phyloP scores from a whole-genome alignment of 2,329 filamentous ascomycete genomes.

The Botrytis cinerea region DNA sequence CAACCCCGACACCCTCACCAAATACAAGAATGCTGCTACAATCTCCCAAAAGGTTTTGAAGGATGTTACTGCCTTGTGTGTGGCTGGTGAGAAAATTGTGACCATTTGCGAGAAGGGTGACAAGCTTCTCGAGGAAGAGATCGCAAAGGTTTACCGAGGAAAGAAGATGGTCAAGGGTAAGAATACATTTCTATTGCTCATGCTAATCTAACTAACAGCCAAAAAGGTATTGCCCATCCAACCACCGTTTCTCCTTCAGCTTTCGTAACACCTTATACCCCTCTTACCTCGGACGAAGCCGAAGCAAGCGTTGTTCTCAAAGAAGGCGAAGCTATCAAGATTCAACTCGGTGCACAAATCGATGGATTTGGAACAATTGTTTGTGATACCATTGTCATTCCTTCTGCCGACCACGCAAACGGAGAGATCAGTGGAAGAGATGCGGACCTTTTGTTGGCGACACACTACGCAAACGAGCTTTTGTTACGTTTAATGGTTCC shows the following conservation, averaged over 20 bases:
- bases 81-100: conserved; percentile 88
- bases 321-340: conserved; percentile 87
- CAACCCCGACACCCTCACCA: conserved; percentile 94
- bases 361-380: conserved; percentile 96
- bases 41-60: conserved; percentile 96
- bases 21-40: conserved; percentile 95
- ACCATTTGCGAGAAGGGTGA: conserved; percentile 95
- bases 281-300: conserved; percentile 79
- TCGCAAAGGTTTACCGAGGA: conserved; percentile 94
- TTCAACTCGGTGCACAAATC: conserved; percentile 98
- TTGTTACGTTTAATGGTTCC: conserved; percentile 89
- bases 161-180: conserved; percentile 93
- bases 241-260: conserved; percentile 93
- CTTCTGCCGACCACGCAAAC: conserved; percentile 58
- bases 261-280: conserved; percentile 96
- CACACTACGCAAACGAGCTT: conserved; percentile 93
- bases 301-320: conserved; percentile 82
- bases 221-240: conserved; percentile 81
- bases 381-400: conserved; percentile 85
- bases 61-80: conserved; percentile 71
- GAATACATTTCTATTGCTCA: neutral
- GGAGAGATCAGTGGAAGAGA: conserved; percentile 71
- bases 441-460: conserved; percentile 87
- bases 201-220: conserved; percentile 40
- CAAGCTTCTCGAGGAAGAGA: conserved; percentile 89